Evolutionary conservation across 441 rosid genomes (phyloP).

Genomic region (Eutrema salsugineum): DNA sequence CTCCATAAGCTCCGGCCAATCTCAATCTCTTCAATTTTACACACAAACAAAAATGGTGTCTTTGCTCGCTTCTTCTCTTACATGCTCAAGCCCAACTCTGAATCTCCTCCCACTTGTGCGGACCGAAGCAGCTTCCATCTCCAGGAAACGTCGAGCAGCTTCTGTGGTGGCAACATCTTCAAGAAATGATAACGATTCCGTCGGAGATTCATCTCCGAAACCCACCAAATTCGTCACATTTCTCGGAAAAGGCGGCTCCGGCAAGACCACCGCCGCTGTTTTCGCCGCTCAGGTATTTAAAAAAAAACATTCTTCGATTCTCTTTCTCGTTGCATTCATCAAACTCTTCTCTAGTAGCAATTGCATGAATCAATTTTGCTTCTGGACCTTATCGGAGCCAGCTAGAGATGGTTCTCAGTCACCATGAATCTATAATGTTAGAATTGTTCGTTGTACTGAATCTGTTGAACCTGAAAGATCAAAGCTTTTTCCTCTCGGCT

Average conservation of each 20-base stretch:
- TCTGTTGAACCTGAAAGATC: not conserved
- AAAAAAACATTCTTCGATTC: not conserved
- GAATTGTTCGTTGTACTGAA: not conserved
- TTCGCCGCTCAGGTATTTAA: slow-evolving; percentile 75
- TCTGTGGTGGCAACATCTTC: slow-evolving; percentile 22
- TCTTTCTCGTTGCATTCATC: not conserved
- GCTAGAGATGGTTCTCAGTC: not conserved
- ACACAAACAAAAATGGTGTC: slow-evolving; percentile 18
- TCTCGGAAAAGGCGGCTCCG: slow-evolving; percentile 91
- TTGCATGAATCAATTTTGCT: not conserved
- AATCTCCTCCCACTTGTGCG: not conserved
- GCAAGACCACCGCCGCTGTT: slow-evolving; percentile 82
- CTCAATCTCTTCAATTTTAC: not conserved
- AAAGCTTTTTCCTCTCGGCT: not conserved
- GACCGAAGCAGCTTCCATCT: slow-evolving; percentile 3
- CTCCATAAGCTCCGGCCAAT: slow-evolving; percentile 6
- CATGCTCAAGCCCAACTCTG: slow-evolving; percentile 5
- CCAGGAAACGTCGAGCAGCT: slow-evolving; percentile 22
- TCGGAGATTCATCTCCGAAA: slow-evolving; percentile 23
- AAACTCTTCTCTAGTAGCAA: not conserved
- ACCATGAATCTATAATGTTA: not conserved
- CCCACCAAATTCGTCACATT: slow-evolving; percentile 63
- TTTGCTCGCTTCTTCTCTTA: slow-evolving; percentile 23
- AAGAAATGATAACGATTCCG: not conserved
- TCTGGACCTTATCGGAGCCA: not conserved